These are phyloP conservation scores for Butyriboletus appendiculatus DNA, from an alignment of 1,284 basidiomycete genomes.

Conservation along the genomic window DNA sequence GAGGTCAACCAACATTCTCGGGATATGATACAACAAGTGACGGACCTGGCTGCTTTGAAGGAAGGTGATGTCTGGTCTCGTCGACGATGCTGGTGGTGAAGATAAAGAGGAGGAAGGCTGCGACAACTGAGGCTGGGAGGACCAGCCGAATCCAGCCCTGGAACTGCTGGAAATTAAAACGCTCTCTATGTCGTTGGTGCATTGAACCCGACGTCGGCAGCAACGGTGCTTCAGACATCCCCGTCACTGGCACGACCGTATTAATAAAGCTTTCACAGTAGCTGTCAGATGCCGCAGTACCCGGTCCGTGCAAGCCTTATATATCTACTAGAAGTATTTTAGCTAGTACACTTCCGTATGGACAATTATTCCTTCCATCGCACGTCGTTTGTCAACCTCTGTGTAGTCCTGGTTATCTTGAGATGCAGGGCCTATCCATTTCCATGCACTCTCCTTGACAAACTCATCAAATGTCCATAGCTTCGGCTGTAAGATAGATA, in stretches of 20 bases:
- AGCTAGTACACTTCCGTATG: neutral
- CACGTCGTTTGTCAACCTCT: conserved; percentile 47
- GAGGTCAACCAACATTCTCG: neutral
- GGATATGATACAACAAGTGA: neutral
- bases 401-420: conserved; percentile 41
- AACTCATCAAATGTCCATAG: conserved; percentile 82
- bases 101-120: conserved; percentile 44
- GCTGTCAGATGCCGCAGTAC: neutral
- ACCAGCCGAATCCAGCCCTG: neutral
- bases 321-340: neutral
- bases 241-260: neutral
- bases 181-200: neutral
- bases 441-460: conserved; percentile 65
- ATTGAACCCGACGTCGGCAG: conserved; percentile 2
- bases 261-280: too few relatives aligned
- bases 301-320: neutral
- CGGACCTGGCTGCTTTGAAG: conserved; percentile 26
- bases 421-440: conserved; percentile 58
- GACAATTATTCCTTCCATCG: conserved; percentile 30
- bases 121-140: conserved; percentile 33
- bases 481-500: conserved; percentile 50
- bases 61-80: neutral
- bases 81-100: conserved; percentile 35
- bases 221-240: conserved; percentile 16
- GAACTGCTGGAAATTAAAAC: neutral